phyloP scores from a whole-genome alignment of 1,284 basidiomycete species.

The Ustilago bromivora region DNA sequence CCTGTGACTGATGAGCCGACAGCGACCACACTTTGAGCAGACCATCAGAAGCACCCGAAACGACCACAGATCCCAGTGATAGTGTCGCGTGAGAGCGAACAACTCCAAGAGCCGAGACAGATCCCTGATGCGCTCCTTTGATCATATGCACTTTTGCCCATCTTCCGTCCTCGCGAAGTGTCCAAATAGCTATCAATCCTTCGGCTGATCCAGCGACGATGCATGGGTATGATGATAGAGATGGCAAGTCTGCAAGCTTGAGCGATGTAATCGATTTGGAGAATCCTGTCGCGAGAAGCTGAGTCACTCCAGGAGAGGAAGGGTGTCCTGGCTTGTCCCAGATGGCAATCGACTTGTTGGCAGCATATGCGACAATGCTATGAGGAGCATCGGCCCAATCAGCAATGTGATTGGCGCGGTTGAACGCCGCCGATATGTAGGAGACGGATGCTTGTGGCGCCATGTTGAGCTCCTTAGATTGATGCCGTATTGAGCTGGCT shows the following conservation, averaged over 20 bases:
- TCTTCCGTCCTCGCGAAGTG: slow-evolving; percentile 1
- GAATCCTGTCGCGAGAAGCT: slow-evolving; percentile 49
- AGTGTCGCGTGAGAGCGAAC: slow-evolving; percentile 24
- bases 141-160: slow-evolving; percentile 18
- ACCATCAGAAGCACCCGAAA: slow-evolving; percentile 60
- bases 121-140: slow-evolving; percentile 46
- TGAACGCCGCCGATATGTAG: slow-evolving; percentile 63
- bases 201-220: slow-evolving; percentile 53
- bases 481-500: neutral
- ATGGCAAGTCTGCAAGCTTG: slow-evolving; percentile 34
- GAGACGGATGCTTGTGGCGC: slow-evolving; percentile 38
- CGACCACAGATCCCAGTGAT: slow-evolving; percentile 26
- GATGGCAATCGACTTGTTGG: slow-evolving; percentile 59
- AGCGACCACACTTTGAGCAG: slow-evolving; percentile 54
- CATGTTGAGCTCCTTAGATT: slow-evolving; percentile 16
- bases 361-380: slow-evolving; percentile 54
- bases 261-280: slow-evolving; percentile 49
- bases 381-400: slow-evolving; percentile 52
- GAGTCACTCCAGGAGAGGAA: slow-evolving; percentile 25
- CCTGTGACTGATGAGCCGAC: slow-evolving; percentile 7
- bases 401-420: slow-evolving; percentile 59
- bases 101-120: slow-evolving; percentile 56
- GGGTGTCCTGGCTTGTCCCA: slow-evolving; percentile 42
- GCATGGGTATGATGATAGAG: slow-evolving; percentile 10
- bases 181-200: slow-evolving; percentile 50